Conservation (phyloP, 192 early-diverging fungal species). For the Jimgerdemannia flammicorona region DNA sequence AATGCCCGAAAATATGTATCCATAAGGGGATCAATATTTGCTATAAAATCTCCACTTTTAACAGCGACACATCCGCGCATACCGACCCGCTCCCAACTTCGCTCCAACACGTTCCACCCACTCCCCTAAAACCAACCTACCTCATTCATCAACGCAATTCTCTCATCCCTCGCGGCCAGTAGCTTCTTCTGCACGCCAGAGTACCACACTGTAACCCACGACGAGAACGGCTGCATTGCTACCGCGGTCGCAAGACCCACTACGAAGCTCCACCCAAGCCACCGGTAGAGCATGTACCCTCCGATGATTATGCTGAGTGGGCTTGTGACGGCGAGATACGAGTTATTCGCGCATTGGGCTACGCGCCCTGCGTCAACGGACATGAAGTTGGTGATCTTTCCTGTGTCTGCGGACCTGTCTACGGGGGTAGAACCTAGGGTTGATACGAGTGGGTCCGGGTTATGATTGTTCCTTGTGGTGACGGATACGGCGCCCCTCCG, state of each 20-base stretch:
- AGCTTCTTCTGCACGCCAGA: constrained; percentile 48
- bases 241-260: constrained; percentile 73
- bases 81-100: too few species aligned
- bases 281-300: constrained; percentile 59
- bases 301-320: constrained; percentile 65
- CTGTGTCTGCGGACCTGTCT: constrained; percentile 36
- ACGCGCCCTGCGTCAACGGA: constrained; percentile 70
- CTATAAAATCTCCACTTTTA: not conserved
- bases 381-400: constrained; percentile 73
- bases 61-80: too few species aligned
- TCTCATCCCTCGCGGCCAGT: constrained; percentile 64
- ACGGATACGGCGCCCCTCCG: constrained; percentile 25
- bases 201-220: constrained; percentile 51
- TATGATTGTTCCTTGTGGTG: constrained; percentile 24
- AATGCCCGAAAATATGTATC: not conserved
- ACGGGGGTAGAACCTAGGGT: constrained; percentile 23
- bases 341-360: constrained; percentile 49
- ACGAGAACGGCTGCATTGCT: constrained; percentile 57
- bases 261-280: constrained; percentile 76
- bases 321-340: constrained; percentile 43
- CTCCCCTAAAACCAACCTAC: not conserved
- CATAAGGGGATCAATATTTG: not conserved
- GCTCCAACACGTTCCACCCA: too few species aligned
- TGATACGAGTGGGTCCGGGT: not conserved
- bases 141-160: constrained; percentile 76